These are phyloP conservation scores for Eruca vesicaria DNA, from an alignment of 441 rosid genomes.

Conservation along the genomic window DNA sequence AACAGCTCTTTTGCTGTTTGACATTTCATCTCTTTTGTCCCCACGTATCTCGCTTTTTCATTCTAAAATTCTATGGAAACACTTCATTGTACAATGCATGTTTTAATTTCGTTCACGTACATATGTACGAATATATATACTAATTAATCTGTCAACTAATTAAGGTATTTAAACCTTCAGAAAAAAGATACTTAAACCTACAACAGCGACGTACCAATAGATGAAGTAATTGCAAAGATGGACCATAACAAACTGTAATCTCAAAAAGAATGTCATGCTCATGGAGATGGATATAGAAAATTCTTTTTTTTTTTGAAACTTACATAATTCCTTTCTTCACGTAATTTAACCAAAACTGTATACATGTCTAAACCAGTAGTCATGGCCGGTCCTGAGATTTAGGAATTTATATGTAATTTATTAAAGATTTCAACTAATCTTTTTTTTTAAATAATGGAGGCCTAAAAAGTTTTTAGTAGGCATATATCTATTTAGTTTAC, in stretches of 20 bases:
- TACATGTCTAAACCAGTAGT: too few species aligned
- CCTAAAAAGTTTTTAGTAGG: too few species aligned
- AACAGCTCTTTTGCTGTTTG: conserved; percentile 43
- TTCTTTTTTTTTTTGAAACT: too few species aligned
- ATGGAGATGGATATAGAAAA: too few species aligned
- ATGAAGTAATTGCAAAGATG: conserved; percentile 23
- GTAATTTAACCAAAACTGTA: too few species aligned
- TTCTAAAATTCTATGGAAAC: conserved; percentile 23
- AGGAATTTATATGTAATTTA: too few species aligned
- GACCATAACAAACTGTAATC: conserved; percentile 20
- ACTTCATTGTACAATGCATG: conserved; percentile 30
- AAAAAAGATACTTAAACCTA: conserved; percentile 17
- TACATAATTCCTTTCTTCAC: too few species aligned
- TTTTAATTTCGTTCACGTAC: conserved; percentile 26
- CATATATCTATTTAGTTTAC: too few species aligned
- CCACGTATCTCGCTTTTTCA: conserved; percentile 18
- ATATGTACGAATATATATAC: conserved; percentile 17
- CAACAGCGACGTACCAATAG: conserved; percentile 33
- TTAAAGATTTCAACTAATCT: too few species aligned
- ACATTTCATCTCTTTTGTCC: conserved; percentile 38
- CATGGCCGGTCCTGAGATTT: too few species aligned
- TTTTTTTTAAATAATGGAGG: too few species aligned
- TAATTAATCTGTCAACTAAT: conserved; percentile 3
- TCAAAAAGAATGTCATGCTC: conserved; percentile 22
- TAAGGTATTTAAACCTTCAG: too few species aligned